A percentile compares a stretch with the other conserved stretches of the same genome.
phyloP scores from a whole-genome alignment of 441 rosid species.

The Erodium chrysanthum region DNA sequence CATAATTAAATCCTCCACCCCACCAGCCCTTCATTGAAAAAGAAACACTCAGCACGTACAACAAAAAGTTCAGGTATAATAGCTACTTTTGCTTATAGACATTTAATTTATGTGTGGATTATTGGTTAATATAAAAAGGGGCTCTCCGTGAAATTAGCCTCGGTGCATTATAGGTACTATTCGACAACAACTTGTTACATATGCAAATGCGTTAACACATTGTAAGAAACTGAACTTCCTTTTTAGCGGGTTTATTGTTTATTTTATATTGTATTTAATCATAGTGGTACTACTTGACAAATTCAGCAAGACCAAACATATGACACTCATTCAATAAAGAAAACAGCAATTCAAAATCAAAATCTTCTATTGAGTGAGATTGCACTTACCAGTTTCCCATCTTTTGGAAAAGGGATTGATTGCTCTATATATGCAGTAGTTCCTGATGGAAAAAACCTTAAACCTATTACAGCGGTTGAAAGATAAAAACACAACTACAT shows the following conservation, averaged over 20 bases:
- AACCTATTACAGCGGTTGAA: neutral
- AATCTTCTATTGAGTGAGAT: neutral
- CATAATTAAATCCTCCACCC: constrained; percentile 80
- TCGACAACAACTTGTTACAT: too few species aligned
- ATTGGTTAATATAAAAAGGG: too few species aligned
- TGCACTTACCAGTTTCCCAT: constrained; percentile 72
- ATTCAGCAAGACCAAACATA: neutral
- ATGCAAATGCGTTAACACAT: too few species aligned
- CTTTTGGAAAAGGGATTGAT: constrained; percentile 69
- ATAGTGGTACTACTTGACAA: too few species aligned
- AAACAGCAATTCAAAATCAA: neutral
- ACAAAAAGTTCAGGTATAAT: too few species aligned
- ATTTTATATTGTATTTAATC: too few species aligned
- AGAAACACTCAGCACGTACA: constrained; percentile 14
- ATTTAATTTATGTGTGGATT: too few species aligned
- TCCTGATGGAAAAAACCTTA: constrained; percentile 37
- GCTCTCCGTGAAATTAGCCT: too few species aligned
- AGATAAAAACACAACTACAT: neutral
- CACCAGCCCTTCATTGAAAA: constrained; percentile 68
- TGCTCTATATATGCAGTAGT: constrained; percentile 67
- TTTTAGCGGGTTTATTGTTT: too few species aligned
- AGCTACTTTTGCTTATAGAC: too few species aligned
- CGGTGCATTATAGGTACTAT: too few species aligned
- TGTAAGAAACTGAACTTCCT: too few species aligned
- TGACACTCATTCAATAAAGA: neutral